Conservation (phyloP, 768 basidiomycete genomes). For the Trametes sanguinea region DNA sequence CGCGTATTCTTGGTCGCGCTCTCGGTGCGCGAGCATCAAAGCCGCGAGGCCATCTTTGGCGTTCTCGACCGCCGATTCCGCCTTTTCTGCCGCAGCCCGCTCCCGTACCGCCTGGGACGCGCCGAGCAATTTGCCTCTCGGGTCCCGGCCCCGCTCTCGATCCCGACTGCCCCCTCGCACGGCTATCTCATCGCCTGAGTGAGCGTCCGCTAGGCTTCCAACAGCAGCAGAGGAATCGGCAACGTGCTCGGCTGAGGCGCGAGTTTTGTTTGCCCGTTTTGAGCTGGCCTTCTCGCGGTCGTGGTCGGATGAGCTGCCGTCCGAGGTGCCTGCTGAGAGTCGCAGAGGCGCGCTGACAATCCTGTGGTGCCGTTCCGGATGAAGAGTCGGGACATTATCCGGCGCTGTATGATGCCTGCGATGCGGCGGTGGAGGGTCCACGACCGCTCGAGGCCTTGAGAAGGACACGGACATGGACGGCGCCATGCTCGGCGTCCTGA, state of each 20-base stretch:
- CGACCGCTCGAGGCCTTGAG: background rate
- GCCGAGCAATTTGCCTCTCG: conserved; percentile 14
- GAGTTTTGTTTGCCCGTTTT: background rate
- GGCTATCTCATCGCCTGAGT: conserved; percentile 7
- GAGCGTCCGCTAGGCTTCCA: background rate
- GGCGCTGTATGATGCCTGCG: conserved; percentile 3
- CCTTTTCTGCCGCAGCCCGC: conserved; percentile 7
- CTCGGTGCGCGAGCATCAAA: conserved; percentile 25
- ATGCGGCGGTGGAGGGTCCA: background rate
- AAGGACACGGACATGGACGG: background rate
- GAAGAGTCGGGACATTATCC: background rate
- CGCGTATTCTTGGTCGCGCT: conserved; percentile 27
- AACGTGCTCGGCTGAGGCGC: background rate
- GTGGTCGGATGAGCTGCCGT: conserved; percentile 1
- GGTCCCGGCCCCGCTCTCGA: conserved; percentile 15
- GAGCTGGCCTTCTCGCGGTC: background rate
- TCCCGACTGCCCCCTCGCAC: background rate
- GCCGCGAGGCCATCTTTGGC: conserved; percentile 19
- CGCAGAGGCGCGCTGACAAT: conserved; percentile 15
- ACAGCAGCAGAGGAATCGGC: too few relatives aligned
- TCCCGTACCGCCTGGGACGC: conserved; percentile 10
- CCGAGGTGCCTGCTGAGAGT: background rate
- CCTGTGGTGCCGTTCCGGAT: conserved; percentile 7
- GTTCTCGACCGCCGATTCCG: conserved; percentile 2
- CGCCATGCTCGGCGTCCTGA: background rate